Base-by-base conservation (phyloP, 2,329 filamentous ascomycete genomes). In the Colletotrichum sansevieriae region DNA sequence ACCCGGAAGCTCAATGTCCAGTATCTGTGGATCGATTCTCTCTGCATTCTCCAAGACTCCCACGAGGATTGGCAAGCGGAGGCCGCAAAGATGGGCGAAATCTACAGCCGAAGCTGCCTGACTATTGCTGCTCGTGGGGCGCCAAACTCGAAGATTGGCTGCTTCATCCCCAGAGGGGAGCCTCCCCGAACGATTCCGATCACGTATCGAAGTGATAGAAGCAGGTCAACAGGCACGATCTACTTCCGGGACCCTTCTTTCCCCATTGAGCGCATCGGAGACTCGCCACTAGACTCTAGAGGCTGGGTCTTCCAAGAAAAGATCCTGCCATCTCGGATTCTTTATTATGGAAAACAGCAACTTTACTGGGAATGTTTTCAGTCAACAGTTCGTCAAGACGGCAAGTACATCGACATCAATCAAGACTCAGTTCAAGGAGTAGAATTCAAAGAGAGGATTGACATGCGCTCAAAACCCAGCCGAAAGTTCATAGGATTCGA, bases 21-120 rank as follows among this genome's bases (percentile, higher is more conserved):
- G 15, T 54, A 54, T 22, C 13, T 54, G n/a, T 54, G 49, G 49
- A 54, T 54, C 29, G 49, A 54, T 22, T 54, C 49, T 11, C 35
- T 37, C 7, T 54, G 49, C n/a, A 54, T 54, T 20, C 10, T 54
- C 15, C 49, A 54, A 22, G 49, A 54, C 8, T 25, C 10, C 6
- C 49, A 18, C 6, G 5, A 25, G 15, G 49, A 54, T 54, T 54
- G 49, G 49, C 18, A 2, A 12, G 18, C 7, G 0, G 29, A 54
- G 18, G 29, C 49, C n/a, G 35, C 25, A 8, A 25, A n/a, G 13
- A 54, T 54, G 49, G 15, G 25, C 4, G 25, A 54, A 2, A 29
- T 54, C 12, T 54, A 54, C 18, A 29, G 29, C 8, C 7, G 29
- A 9, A 29, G 29, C 29, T 29, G 8, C 9, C 29, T 29, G 1